phyloP scores from a whole-genome alignment of 1,139 yeast genomes.

The Saccharomyces hybrid region DNA sequence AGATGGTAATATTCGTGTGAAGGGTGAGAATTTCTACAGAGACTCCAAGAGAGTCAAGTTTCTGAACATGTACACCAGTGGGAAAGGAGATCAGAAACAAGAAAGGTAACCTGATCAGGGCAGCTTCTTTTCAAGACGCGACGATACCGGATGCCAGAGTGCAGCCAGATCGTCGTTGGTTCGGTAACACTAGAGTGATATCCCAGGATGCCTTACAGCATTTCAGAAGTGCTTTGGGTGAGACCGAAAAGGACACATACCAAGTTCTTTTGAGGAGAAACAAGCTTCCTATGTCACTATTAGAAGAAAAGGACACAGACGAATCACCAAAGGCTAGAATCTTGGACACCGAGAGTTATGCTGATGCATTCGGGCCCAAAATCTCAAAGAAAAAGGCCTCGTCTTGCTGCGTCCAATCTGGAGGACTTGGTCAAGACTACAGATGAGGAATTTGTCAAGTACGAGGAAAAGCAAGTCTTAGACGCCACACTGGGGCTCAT shows the following conservation, averaged over 20 bases:
- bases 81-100: slow-evolving; percentile 81
- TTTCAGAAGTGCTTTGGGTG: slow-evolving; percentile 91
- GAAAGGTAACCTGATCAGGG: slow-evolving; percentile 75
- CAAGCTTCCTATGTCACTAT: slow-evolving; percentile 88
- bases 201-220: slow-evolving; percentile 94
- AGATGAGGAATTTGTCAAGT: slow-evolving; percentile 50
- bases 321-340: slow-evolving; percentile 74
- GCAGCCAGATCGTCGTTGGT: slow-evolving; percentile 95
- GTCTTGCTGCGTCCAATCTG: slow-evolving; percentile 65
- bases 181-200: slow-evolving; percentile 93
- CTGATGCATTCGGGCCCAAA: slow-evolving; percentile 89
- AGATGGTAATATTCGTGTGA: slow-evolving; percentile 87
- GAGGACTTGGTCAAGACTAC: slow-evolving; percentile 71
- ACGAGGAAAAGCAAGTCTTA: slow-evolving; percentile 65
- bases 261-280: slow-evolving; percentile 83
- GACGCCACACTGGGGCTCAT: slow-evolving; percentile 69
- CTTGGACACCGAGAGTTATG: slow-evolving; percentile 80
- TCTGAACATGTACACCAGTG: slow-evolving; percentile 86
- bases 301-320: slow-evolving; percentile 72
- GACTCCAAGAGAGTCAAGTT: slow-evolving; percentile 91
- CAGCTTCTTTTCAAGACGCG: slow-evolving; percentile 82
- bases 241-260: slow-evolving; percentile 75
- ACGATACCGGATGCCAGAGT: slow-evolving; percentile 89
- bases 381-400: slow-evolving; percentile 86
- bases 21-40: slow-evolving; percentile 93